Evolutionary conservation across 2,329 filamentous ascomycete genomes (phyloP), one percentile per base, ranked within the genome.

Genomic region (Neopestalotiopsis sp.): DNA sequence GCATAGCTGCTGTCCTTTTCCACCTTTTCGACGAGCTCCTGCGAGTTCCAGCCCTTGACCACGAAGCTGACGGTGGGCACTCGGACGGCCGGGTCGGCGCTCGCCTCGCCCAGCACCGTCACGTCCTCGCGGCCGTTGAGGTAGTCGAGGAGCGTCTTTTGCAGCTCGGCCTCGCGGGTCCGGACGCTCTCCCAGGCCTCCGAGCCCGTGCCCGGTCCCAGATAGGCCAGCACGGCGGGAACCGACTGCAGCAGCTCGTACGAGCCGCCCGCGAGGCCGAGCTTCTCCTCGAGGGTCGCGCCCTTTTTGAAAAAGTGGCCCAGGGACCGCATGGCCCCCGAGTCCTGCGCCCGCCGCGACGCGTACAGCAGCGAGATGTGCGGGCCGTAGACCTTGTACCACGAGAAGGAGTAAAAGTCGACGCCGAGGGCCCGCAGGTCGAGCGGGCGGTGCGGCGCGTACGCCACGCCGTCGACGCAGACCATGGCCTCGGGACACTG

Each of bases 231-330:
- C 1, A 94, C 86, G 0, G 83, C 77, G 0, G 91, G 89, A 13
- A 95, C 84, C 0, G 85, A 83, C 49, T 90, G 85, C 0, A 89
- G 84, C 24, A 92, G 84, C 79, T 95, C 92, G 77, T 95, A 94
- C 79, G 87, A 91, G 4, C 88, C 88, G 0, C 85, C 91, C 0
- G 92, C 91, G 1, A 93, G 85, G 1, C 88, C 91, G 6, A 94
- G 82, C 76, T 92, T 93, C 57, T 92, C 83, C 71, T 90, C 86
- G 0, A 95, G 82, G 0, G 88, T 89, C 5, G 82, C 79, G 2
- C 81, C 77, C 0, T 84, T 79, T 74, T 92, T 93, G 83, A 94
- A 94, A 81, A 87, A 93, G 75, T 94, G 91, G 0, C 88, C 87
- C 0, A 85, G 73, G 34, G 65, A 68, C 28, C 69, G 68, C 68